Base-by-base conservation (phyloP, 2,329 filamentous ascomycete genomes). In the Biscogniauxia marginata region DNA sequence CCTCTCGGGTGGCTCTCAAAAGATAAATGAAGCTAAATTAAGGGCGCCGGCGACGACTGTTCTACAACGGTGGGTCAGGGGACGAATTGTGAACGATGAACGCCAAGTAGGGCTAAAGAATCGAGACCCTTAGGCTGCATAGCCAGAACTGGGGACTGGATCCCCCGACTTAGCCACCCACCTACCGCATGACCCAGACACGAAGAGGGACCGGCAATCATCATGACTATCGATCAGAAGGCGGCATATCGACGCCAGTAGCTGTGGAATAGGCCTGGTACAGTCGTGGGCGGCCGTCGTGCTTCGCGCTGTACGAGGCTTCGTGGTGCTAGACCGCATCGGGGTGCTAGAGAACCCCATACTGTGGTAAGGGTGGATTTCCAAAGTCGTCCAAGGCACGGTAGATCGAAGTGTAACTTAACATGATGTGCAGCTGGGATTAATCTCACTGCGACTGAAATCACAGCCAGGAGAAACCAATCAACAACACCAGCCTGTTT, bases 401-500 rank as follows among this genome's bases (percentile, higher is more conserved):
- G 30, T 39, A 39, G 30, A 63, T 61, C 61, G 59, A 63, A 46
- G 62, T 64, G 61, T 54, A 49, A 61, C 62, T n/a, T n/a, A n/a
- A 50, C 55, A 61, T 57, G 58, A 58, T 64, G 58, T 49, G 53
- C 54, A 56, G 55, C 49, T 61, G 58, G 62, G 53, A 50, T 49
- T 49, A 55, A 50, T 53, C 55, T 56, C 55, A 52, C 54, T 59
- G 55, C 49, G 53, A 60, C 56, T 54, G 57, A 58, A 53, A 60
- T 51, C 60, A 64, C 58, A 59, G 54, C 59, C 58, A 60, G 49
- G 55, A 53, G 49, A 51, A 39, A 47, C 56, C 56, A 63, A 61
- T 55, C 50, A 59, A 45, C 48, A 49, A 61, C 34, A 51, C 49
- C 39, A 52, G 50, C 57, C 22, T 49, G 56, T 56, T 53, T 59